phyloP scores from a whole-genome alignment of 1,284 basidiomycete species.

The Cutaneotrichosporon spelunceum region DNA sequence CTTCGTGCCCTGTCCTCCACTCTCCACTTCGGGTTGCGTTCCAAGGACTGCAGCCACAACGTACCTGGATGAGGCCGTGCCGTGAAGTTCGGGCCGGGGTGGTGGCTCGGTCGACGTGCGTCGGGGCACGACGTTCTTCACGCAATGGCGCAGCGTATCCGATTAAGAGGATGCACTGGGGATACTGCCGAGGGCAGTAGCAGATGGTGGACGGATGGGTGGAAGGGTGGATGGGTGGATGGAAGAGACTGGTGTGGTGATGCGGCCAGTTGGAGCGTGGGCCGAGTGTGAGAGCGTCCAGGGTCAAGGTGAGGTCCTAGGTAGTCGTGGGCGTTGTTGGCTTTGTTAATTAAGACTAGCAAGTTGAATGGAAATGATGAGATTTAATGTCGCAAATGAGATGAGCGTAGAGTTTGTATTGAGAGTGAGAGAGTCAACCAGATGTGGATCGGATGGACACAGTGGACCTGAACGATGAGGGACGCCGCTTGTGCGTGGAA shows the following conservation, averaged over 20 bases:
- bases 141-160: background rate
- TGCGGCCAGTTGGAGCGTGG: background rate
- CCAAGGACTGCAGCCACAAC: background rate
- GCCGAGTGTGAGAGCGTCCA: background rate
- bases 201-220: too few species aligned
- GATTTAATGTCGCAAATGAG: background rate
- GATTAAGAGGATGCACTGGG: background rate
- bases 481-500: background rate
- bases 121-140: background rate
- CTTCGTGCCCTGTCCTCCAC: background rate
- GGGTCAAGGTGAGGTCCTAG: background rate
- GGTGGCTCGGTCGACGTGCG: background rate
- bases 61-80: background rate
- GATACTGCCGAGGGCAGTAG: background rate
- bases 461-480: too few species aligned
- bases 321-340: background rate
- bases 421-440: background rate
- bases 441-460: background rate
- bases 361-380: background rate
- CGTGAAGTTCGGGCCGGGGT: background rate
- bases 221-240: background rate
- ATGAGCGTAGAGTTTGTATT: too few species aligned
- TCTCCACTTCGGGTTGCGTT: background rate
- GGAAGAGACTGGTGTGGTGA: background rate
- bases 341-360: background rate